Base-by-base conservation (phyloP, 345 rosid genomes). In the Pugionium cornutum region DNA sequence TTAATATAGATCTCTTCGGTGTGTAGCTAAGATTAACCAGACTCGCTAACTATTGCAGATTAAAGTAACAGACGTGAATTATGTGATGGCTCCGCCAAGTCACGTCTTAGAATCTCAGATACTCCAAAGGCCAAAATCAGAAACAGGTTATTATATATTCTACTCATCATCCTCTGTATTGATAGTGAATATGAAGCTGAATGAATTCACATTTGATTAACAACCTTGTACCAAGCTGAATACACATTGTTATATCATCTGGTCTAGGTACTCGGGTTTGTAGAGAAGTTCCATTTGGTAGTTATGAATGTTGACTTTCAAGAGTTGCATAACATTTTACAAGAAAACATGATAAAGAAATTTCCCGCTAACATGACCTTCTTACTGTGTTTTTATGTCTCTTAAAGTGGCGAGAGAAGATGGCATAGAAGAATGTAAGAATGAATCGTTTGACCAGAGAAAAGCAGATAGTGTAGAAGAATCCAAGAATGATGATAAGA, bases 11-110 rank as follows among this genome's bases (percentile, higher is more conserved):
- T 18, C 18, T 42, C 2, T 32, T 64, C 39, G 6, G 4, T 49
- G 44, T 64, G 7, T 41, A 52, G 27, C 10, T 30, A 33, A 44
- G 44, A 33, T 33, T 52, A 27, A 54, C 4, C 4, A 26, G 26
- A n/a, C n/a, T 40, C 1, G 4, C 25, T 4, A 2, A 26, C 32
- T 49, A 25, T n/a, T 70, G 70, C 69, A 88, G 98, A 80, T 90
- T 57, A 74, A 9, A 9, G 96, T 78, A 6, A 75, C 55, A 39
- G 92, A 89, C 45, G 58, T 86, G 68, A 75, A 73, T 58, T 83
- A 73, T 63, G 87, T 79, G 45, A 56, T 69, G 59, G 53, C 39
- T 10, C 83, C 71, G 64, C 67, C 35, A 53, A 74, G 77, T 57
- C 63, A 57, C 9, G 59, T 41, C 28, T 44, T 64, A 7, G 28